These are phyloP conservation scores for Trametes sanguinea DNA, from an alignment of 768 basidiomycete genomes.

Conservation along the genomic window DNA sequence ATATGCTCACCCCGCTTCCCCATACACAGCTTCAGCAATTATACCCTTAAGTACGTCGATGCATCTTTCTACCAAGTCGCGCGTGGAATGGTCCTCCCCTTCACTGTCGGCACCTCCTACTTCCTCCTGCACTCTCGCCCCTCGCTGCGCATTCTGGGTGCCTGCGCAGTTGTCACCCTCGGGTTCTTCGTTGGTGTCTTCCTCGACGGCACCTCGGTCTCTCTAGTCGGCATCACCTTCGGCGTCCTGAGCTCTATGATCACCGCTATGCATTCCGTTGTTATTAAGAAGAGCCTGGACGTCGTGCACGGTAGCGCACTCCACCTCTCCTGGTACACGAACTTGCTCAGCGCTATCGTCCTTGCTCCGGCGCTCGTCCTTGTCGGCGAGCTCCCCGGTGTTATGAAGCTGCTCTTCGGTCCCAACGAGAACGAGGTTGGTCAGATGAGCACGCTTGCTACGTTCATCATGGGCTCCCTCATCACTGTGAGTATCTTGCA, in stretches of 20 bases:
- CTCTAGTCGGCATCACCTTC: slow-evolving; percentile 68
- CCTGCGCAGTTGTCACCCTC: slow-evolving; percentile 79
- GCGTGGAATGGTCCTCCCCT: slow-evolving; percentile 89
- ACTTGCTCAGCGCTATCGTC: slow-evolving; percentile 73
- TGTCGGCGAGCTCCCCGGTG: slow-evolving; percentile 70
- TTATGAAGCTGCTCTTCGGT: slow-evolving; percentile 61
- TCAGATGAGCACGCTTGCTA: slow-evolving; percentile 50
- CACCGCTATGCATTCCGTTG: slow-evolving; percentile 87
- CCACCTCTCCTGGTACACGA: slow-evolving; percentile 89
- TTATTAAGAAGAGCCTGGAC: slow-evolving; percentile 85
- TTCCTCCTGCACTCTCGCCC: slow-evolving; percentile 76
- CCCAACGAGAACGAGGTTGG: slow-evolving; percentile 39
- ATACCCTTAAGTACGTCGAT: slow-evolving; percentile 90
- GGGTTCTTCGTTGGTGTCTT: slow-evolving; percentile 94
- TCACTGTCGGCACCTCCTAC: slow-evolving; percentile 89
- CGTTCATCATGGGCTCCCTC: slow-evolving; percentile 76
- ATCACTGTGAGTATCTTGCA: slow-evolving; percentile 59
- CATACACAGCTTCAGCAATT: slow-evolving; percentile 74
- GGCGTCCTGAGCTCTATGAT: slow-evolving; percentile 86
- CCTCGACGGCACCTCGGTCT: slow-evolving; percentile 66
- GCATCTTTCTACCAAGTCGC: slow-evolving; percentile 97
- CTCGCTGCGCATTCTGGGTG: slow-evolving; percentile 68
- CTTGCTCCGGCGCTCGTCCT: slow-evolving; percentile 74
- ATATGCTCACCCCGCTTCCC: neutral
- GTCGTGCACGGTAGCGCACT: slow-evolving; percentile 85